phyloP scores from a whole-genome alignment of 257 asterid genomes.

The Solanum piurae region DNA sequence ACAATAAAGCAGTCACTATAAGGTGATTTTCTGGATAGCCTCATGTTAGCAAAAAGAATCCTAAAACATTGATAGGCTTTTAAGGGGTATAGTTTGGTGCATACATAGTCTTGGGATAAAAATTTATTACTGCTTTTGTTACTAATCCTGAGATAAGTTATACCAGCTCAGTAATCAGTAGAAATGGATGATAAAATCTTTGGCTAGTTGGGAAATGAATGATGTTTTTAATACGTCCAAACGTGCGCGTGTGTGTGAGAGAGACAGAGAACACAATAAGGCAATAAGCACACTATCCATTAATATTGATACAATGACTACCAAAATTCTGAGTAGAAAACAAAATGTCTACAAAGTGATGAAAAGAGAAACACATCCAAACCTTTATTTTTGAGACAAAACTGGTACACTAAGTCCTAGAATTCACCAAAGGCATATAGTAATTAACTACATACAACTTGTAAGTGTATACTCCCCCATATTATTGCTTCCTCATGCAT shows the following conservation, averaged over 20 bases:
- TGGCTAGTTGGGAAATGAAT: neutral
- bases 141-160: neutral
- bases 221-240: neutral
- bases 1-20: neutral
- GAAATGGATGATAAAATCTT: neutral
- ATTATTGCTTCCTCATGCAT: conserved; percentile 15
- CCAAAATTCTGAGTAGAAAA: conserved; percentile 6
- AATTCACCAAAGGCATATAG: neutral
- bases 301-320: neutral
- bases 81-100: neutral
- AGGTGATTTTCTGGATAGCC: neutral
- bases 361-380: conserved; percentile 3
- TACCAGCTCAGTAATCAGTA: neutral
- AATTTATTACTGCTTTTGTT: neutral
- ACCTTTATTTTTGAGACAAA: conserved; percentile 4
- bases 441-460: conserved; percentile 4
- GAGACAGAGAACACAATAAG: neutral
- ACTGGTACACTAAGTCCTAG: conserved; percentile 3
- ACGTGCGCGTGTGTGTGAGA: neutral
- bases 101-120: neutral
- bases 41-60: neutral
- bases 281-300: neutral
- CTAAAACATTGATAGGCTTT: neutral
- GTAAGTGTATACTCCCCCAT: conserved; percentile 23
- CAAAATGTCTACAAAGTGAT: neutral